Conservation (phyloP, 176 grass and related monocot genomes). For the Oryza glumipatula region DNA sequence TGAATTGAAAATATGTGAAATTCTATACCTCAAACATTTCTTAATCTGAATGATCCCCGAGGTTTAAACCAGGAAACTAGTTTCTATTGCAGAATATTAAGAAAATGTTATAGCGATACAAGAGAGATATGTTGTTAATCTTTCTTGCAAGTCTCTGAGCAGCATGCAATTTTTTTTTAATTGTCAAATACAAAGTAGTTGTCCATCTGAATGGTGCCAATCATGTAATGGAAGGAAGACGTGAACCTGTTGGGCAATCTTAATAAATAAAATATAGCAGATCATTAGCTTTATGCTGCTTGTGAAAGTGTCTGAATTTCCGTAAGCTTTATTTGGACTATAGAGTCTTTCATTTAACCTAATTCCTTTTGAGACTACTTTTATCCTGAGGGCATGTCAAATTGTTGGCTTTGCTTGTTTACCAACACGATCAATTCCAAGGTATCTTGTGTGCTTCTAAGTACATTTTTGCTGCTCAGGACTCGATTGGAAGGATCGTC, state of each 20-base stretch:
- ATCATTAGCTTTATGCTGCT: no score
- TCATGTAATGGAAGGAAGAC: not conserved
- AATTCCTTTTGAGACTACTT: not conserved
- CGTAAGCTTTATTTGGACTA: not conserved
- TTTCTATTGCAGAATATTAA: not conserved
- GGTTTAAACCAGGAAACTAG: not conserved
- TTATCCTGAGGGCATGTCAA: not conserved
- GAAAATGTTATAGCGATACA: not conserved
- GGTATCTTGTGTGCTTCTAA: constrained; percentile 17
- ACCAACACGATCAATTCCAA: not conserved
- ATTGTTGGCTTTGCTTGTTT: constrained; percentile 24
- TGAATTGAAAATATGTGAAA: no score
- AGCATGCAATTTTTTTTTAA: not conserved
- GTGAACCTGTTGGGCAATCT: no score
- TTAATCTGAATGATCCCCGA: not conserved
- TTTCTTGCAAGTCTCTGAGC: not conserved
- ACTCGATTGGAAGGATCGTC: constrained; percentile 56
- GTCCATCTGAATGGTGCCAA: not conserved
- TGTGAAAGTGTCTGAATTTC: not conserved
- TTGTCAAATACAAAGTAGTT: not conserved
- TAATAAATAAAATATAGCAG: no score
- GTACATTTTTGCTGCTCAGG: constrained; percentile 48
- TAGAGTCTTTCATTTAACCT: not conserved
- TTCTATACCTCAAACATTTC: no score
- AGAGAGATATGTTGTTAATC: not conserved